Evolutionary conservation across 345 rosid genomes (phyloP), one percentile per base, ranked within the genome.

Genomic region (Dimocarpus longan): DNA sequence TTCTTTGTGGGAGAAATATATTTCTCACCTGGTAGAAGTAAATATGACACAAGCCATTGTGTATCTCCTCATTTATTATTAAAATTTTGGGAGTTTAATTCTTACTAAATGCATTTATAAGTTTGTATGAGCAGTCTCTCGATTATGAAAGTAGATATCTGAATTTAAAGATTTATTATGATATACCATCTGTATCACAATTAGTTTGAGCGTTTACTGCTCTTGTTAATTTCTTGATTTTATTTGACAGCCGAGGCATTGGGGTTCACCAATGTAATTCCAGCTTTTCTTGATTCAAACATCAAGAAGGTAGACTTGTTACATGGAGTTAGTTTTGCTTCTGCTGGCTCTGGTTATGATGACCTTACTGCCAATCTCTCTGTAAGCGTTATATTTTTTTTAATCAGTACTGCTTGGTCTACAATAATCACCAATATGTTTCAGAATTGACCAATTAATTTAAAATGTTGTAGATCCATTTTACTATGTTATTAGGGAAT

Each of bases 281-380:
- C 97, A 22, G 94, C 93, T 22, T 95, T 86, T 82, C 97, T 93
- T 43, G 91, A 91, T 80, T 88, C 91, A 66, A 77, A 78, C 21
- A 59, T 90, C 77, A 91, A 82, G 48, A 80, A 76, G 62, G n/a
- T 43, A 15, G 90, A 93, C 69, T 73, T 95, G 64, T 66, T 84
- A 70, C 89, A 85, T 66, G 98, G 98, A 19, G 97, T 91, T 73
- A 95, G 98, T 79, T 93, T 95, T 79, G 98, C 97, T 62, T 95
- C 98, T 12, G 95, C 98, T 22, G 98, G 86, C 84, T 92, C 98
- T 22, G 98, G 98, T 39, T 95, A 93, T 40, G 97, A 95, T 52
- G 95, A 91, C 63, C 85, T 91, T 66, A 95, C 98, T 13, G 97
- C 98, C 56, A 93, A 95, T 73, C 71, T 93, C 54, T 90, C 94